phyloP scores from a whole-genome alignment of 805 yeast genomes.

The Saccharomycopsis javanensis region DNA sequence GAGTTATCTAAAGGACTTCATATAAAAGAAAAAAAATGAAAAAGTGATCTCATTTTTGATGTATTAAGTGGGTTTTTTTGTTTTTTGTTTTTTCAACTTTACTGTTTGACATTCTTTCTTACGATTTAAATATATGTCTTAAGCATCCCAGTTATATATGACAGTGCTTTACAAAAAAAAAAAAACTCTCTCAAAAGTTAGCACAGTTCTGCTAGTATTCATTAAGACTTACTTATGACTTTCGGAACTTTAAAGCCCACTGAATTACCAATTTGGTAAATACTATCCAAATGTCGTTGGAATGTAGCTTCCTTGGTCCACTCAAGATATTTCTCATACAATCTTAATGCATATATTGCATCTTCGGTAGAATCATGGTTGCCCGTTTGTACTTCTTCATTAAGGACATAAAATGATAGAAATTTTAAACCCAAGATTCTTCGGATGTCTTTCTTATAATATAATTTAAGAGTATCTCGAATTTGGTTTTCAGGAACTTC shows the following conservation, averaged over 20 bases:
- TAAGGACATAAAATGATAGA: constrained; percentile 69
- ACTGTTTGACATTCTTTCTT: too few species aligned
- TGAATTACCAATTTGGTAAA: constrained; percentile 63
- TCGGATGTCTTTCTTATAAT: constrained; percentile 62
- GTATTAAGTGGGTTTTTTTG: background rate
- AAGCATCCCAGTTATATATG: too few species aligned
- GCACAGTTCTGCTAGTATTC: too few species aligned
- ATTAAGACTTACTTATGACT: too few species aligned
- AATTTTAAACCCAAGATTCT: constrained; percentile 78
- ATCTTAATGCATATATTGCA: constrained; percentile 72
- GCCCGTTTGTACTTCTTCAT: constrained; percentile 74
- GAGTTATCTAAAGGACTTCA: constrained; percentile 23
- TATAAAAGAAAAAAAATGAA: too few species aligned
- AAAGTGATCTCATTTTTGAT: too few species aligned
- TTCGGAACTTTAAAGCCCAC: constrained; percentile 48
- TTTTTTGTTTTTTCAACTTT: too few species aligned
- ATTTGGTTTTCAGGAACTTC: constrained; percentile 81
- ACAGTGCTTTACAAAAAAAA: too few species aligned
- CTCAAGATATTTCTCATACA: constrained; percentile 65
- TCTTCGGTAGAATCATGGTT: constrained; percentile 98
- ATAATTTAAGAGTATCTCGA: constrained; percentile 78
- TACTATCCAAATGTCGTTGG: constrained; percentile 48
- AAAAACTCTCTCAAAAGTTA: too few species aligned
- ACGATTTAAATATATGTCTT: too few species aligned
- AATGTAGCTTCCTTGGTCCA: constrained; percentile 49